These are phyloP conservation scores for Trametes cingulata DNA, from an alignment of 768 basidiomycete genomes.

Conservation along the genomic window DNA sequence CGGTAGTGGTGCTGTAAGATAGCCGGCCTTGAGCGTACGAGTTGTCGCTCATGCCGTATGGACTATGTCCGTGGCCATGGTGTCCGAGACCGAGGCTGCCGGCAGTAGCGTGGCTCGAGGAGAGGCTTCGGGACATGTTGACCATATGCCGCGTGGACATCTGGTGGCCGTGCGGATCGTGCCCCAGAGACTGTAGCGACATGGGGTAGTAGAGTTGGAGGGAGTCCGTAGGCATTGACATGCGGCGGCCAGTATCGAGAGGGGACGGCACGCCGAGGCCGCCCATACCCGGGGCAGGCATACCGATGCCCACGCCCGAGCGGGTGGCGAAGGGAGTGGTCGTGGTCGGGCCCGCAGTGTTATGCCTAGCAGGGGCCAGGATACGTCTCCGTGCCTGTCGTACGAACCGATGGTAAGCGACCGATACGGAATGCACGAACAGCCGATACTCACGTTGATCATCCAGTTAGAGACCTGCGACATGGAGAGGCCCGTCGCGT, in stretches of 20 bases:
- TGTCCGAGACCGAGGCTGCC: constrained; percentile 22
- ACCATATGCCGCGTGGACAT: constrained; percentile 31
- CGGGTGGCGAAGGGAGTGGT: constrained; percentile 66
- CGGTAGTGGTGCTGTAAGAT: constrained; percentile 20
- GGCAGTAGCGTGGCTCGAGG: constrained; percentile 27
- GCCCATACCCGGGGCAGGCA: constrained; percentile 30
- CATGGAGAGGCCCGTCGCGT: constrained; percentile 85
- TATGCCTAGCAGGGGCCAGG: constrained; percentile 78
- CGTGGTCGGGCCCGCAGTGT: constrained; percentile 75
- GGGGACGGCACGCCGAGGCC: constrained; percentile 32
- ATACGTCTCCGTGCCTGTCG: constrained; percentile 81
- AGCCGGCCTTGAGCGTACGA: constrained; percentile 21
- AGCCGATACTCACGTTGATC: constrained; percentile 67
- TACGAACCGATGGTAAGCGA: constrained; percentile 6
- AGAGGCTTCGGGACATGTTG: constrained; percentile 30
- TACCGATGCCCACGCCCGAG: constrained; percentile 33
- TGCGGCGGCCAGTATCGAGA: constrained; percentile 49
- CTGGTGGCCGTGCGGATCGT: constrained; percentile 21
- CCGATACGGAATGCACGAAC: background rate
- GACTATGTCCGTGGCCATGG: constrained; percentile 25
- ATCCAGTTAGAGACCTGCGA: constrained; percentile 92
- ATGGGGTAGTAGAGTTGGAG: constrained; percentile 79
- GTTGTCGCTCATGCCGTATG: constrained; percentile 22
- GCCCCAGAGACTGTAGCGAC: constrained; percentile 59
- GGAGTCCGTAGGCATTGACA: constrained; percentile 69